A percentile compares a stretch with the other conserved stretches of the same genome.
phyloP scores from a whole-genome alignment of 1,139 yeast species.

The Diutina rugosa region DNA sequence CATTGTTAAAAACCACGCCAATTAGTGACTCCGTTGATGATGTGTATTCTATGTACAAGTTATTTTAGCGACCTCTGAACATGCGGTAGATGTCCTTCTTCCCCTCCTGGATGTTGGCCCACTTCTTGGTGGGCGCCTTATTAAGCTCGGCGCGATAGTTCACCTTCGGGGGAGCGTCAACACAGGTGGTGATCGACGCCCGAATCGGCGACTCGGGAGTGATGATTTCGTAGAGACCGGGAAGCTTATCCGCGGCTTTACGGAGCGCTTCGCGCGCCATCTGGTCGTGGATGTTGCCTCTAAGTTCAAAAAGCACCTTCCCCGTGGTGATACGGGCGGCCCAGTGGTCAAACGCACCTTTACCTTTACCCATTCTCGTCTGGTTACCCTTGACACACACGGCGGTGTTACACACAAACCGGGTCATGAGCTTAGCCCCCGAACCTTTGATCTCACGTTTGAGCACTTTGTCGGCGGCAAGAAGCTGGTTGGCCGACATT shows the following conservation, averaged over 20 bases:
- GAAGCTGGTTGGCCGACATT: constrained; percentile 78
- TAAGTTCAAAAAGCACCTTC: constrained; percentile 76
- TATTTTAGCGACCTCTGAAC: constrained; percentile 40
- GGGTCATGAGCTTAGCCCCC: constrained; percentile 59
- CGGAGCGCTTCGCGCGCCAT: constrained; percentile 88
- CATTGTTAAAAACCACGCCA: too few species aligned
- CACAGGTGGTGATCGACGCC: constrained; percentile 14
- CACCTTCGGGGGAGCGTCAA: constrained; percentile 30
- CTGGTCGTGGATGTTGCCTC: constrained; percentile 70
- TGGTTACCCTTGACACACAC: constrained; percentile 96
- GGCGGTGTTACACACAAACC: constrained; percentile 76
- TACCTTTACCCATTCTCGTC: constrained; percentile 99
- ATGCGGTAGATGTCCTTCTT: constrained; percentile 37
- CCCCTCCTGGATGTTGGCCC: constrained; percentile 34
- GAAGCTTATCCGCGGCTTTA: constrained; percentile 84
- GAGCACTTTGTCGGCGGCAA: constrained; percentile 81
- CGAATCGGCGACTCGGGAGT: constrained; percentile 40
- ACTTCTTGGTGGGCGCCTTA: constrained; percentile 54
- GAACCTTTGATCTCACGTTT: constrained; percentile 71
- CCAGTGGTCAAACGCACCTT: constrained; percentile 97
- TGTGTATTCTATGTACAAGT: not conserved
- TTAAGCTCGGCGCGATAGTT: constrained; percentile 45
- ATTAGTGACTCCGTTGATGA: too few species aligned
- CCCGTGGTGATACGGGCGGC: constrained; percentile 95
- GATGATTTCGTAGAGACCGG: constrained; percentile 85